Percentiles rank a stretch among this genome's conserved stretches.
These are phyloP conservation scores for Begonia fuchsioides DNA, from an alignment of 306 rosid species.

Conservation along the genomic window DNA sequence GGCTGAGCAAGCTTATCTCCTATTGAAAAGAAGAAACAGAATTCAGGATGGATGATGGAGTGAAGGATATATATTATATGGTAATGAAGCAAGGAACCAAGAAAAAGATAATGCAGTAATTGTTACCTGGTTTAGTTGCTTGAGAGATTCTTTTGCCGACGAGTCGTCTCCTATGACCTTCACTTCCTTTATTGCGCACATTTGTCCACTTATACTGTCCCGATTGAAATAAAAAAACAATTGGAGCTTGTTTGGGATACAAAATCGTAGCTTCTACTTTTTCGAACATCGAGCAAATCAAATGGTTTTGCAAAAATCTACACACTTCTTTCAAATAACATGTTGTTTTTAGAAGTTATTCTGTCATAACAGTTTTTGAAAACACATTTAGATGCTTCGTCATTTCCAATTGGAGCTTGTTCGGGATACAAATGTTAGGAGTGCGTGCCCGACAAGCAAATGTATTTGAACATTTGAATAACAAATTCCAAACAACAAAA, in stretches of 20 bases:
- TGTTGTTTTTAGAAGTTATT: too few species aligned
- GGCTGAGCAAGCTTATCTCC: conserved; percentile 88
- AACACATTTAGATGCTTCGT: too few species aligned
- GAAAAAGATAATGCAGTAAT: neutral
- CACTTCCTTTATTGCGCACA: conserved; percentile 98
- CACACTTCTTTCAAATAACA: too few species aligned
- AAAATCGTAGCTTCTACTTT: too few species aligned
- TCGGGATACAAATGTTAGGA: too few species aligned
- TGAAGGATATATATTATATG: too few species aligned
- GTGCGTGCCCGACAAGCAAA: too few species aligned
- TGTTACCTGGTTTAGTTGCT: conserved; percentile 79
- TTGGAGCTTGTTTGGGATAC: conserved; percentile 2
- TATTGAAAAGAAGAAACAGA: conserved; percentile 21
- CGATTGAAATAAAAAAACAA: conserved; percentile 20
- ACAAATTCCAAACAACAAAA: too few species aligned
- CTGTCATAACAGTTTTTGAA: too few species aligned
- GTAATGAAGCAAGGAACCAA: neutral
- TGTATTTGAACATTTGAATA: too few species aligned
- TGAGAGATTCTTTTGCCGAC: conserved; percentile 79
- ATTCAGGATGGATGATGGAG: neutral
- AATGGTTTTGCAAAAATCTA: too few species aligned
- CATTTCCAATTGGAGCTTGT: conserved; percentile 5
- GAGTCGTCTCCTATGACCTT: conserved; percentile 68
- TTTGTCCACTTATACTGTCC: conserved; percentile 87
- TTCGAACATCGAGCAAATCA: too few species aligned